These are phyloP conservation scores for Pseudevernia furfuracea DNA, from an alignment of 495 filamentous ascomycete species.

Conservation along the genomic window DNA sequence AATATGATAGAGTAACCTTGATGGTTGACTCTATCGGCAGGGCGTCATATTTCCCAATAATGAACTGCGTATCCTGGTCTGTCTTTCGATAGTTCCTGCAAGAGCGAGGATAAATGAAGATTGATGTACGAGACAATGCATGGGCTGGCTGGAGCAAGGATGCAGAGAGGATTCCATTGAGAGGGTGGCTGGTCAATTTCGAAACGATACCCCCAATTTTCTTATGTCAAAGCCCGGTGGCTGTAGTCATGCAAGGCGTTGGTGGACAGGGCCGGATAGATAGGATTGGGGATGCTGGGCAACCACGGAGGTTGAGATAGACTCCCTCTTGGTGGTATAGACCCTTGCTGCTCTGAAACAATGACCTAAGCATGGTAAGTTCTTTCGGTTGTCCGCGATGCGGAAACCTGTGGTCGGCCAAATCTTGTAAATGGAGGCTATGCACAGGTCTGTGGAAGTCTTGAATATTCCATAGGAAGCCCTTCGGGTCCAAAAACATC, in stretches of 20 bases:
- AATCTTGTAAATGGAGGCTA: slow-evolving; percentile 3
- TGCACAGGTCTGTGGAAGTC: not conserved
- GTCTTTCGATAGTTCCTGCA: slow-evolving; percentile 16
- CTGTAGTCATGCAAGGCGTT: slow-evolving; percentile 19
- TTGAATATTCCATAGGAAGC: slow-evolving; percentile 5
- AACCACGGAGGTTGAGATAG: slow-evolving; percentile 13
- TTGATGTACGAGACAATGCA: slow-evolving; percentile 1
- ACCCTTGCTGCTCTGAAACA: not conserved
- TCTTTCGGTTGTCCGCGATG: slow-evolving; percentile 9
- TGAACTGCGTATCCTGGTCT: slow-evolving; percentile 29
- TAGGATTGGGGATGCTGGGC: slow-evolving; percentile 10
- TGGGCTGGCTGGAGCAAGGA: slow-evolving; percentile 1
- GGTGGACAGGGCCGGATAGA: slow-evolving; percentile 5
- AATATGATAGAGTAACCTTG: slow-evolving; percentile 51
- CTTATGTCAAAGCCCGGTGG: slow-evolving; percentile 8
- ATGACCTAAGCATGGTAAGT: not conserved
- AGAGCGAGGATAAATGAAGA: slow-evolving; percentile 3
- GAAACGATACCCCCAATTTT: slow-evolving; percentile 23
- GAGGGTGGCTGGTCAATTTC: not conserved
- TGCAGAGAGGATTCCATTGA: slow-evolving; percentile 5
- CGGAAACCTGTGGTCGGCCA: not conserved
- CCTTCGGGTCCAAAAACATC: slow-evolving; percentile 1
- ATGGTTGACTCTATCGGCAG: slow-evolving; percentile 22
- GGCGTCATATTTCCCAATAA: slow-evolving; percentile 30
- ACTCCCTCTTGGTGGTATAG: slow-evolving; percentile 7